Conservation (phyloP, 73 alveolate genomes). For the Paramecium bursaria region DNA sequence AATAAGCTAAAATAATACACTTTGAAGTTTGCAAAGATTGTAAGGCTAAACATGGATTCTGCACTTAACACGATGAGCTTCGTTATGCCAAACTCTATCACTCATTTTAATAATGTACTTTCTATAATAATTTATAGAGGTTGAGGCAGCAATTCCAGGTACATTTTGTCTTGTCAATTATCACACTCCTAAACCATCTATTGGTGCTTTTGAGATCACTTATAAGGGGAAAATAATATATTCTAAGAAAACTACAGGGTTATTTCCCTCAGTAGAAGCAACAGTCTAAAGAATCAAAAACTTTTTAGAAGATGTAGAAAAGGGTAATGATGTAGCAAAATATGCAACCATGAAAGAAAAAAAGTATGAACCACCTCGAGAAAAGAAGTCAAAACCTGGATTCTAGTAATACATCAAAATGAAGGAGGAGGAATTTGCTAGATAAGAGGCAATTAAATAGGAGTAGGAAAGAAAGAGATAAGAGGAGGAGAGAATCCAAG, state of each 20-base stretch:
- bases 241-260: conserved; percentile 51
- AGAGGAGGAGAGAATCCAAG: conserved; percentile 5
- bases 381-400: conserved; percentile 53
- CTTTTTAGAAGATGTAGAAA: conserved; percentile 26
- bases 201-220: conserved; percentile 58
- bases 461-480: conserved; percentile 58
- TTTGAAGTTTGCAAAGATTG: conserved; percentile 58
- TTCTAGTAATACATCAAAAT: conserved; percentile 41
- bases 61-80: conserved; percentile 43
- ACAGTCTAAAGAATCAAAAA: conserved; percentile 18
- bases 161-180: conserved; percentile 44
- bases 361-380: conserved; percentile 4
- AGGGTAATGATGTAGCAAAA: background rate
- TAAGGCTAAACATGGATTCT: conserved; percentile 1
- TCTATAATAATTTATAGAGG: background rate
- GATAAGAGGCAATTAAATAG: conserved; percentile 57
- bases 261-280: conserved; percentile 25
- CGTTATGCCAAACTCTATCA: conserved; percentile 50
- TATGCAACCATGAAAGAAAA: conserved; percentile 50
- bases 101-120: conserved; percentile 16
- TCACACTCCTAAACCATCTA: background rate
- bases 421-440: conserved; percentile 61
- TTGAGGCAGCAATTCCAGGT: conserved; percentile 50
- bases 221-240: conserved; percentile 42
- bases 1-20: conserved; percentile 24